Evolutionary conservation across 768 basidiomycete species (phyloP), one percentile per base, ranked within the genome.

Genomic region (Russula griseocarnosa): DNA sequence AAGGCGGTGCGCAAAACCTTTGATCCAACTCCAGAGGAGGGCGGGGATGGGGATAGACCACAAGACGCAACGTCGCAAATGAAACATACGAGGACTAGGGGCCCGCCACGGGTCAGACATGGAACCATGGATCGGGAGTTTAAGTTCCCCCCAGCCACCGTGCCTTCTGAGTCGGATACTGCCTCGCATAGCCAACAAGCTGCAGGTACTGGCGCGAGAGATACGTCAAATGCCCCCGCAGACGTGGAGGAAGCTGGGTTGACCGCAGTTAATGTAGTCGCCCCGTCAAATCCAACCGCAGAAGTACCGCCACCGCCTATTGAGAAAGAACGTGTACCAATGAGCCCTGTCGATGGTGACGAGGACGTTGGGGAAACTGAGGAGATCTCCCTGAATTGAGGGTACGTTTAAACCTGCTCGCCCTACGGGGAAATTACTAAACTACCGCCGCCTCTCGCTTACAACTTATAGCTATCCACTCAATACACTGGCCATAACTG

Each of bases 41-140:
- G 71, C 18, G 70, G 69, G 0, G 71, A 61, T 16, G 79, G 78
- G n/a, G 77, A 75, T 36, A 71, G 73, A 0, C 79, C 53, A 54
- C 54, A 34, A 6, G 63, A 44, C 5, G 16, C 11, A 6, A 66
- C 13, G 76, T 76, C 46, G 71, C 53, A 51, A 60, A 68, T 22
- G 61, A 68, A 28, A 65, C 62, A 26, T 62, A 54, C n/a, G 57
- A 65, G 18, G 69, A 69, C 22, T 65, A 60, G 32, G 65, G 68
- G 42, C 57, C 60, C 50, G 28, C 53, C 60, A 9, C 73, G 71
- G 18, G 63, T 66, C 66, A 74, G 84, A 55, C 82, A 79, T 59
- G 90, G 91, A 28, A 87, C 86, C 50, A 93, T 93, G 89, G 88
- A 90, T 71, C 81, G 76, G 52, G 81, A 84, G 49, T 91, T 91